Evolutionary conservation across 2,329 filamentous ascomycete genomes (phyloP).

Genomic region (Ambrosiella xylebori): DNA sequence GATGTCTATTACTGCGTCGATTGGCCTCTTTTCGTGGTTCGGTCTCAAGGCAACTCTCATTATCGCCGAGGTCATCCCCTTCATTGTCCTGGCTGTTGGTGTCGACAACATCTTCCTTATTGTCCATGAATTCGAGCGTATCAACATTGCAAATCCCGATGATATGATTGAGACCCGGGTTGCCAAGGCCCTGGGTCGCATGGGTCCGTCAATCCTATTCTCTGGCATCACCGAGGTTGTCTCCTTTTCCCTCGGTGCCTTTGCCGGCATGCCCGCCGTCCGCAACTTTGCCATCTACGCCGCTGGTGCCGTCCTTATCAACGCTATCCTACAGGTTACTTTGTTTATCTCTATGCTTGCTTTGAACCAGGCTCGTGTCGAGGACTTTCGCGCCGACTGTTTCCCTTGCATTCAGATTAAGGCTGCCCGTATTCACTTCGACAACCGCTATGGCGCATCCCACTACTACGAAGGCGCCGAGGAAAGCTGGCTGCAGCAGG

Average conservation of each 20-base stretch:
- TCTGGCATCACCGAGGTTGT: slow-evolving; percentile 90
- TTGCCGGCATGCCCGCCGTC: slow-evolving; percentile 95
- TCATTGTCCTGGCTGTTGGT: slow-evolving; percentile 86
- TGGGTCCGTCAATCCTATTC: slow-evolving; percentile 90
- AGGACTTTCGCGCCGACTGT: slow-evolving; percentile 77
- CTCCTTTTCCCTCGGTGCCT: slow-evolving; percentile 79
- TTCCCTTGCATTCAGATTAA: slow-evolving; percentile 76
- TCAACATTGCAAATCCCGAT: slow-evolving; percentile 83
- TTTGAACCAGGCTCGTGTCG: slow-evolving; percentile 79
- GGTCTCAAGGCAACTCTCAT: slow-evolving; percentile 92
- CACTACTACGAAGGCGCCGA: slow-evolving; percentile 56
- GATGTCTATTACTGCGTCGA: slow-evolving; percentile 92
- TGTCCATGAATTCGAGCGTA: slow-evolving; percentile 91
- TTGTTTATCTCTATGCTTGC: slow-evolving; percentile 90
- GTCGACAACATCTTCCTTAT: slow-evolving; percentile 99
- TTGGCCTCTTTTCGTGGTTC: slow-evolving; percentile 81
- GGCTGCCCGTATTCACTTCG: slow-evolving; percentile 38
- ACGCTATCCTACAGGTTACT: slow-evolving; percentile 88
- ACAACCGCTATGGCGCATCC: neutral
- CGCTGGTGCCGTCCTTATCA: slow-evolving; percentile 89
- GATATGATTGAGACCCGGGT: slow-evolving; percentile 74
- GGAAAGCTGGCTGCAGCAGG: slow-evolving; percentile 66
- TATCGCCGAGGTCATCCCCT: slow-evolving; percentile 95
- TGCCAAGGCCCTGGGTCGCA: slow-evolving; percentile 75
- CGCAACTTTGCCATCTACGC: slow-evolving; percentile 95